Evolutionary conservation across 345 rosid genomes (phyloP).

Genomic region (Citrus cavaleriei): DNA sequence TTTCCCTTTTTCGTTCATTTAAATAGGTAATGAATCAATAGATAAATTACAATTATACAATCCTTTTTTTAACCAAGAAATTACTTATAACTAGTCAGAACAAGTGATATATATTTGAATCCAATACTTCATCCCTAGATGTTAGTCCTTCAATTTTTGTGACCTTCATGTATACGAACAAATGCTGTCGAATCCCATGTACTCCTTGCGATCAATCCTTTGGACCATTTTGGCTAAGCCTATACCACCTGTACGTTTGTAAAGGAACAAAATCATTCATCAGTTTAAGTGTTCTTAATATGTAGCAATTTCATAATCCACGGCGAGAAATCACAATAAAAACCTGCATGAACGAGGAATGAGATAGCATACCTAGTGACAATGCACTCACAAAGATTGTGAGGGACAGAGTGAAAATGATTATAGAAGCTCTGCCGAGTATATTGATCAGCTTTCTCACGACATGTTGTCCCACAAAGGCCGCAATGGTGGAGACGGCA

Average conservation of each 20-base stretch:
- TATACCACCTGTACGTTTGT: conserved; percentile 30
- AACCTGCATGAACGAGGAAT: not conserved
- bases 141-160: too few relatives aligned
- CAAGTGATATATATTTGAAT: too few relatives aligned
- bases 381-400: conserved; percentile 36
- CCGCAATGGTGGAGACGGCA: not conserved
- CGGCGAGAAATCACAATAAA: not conserved
- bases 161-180: conserved; percentile 4
- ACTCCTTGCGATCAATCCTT: conserved; percentile 25
- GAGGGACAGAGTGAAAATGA: conserved; percentile 34
- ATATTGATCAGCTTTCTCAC: conserved; percentile 25
- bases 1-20: too few relatives aligned
- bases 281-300: not conserved
- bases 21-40: too few relatives aligned
- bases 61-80: too few relatives aligned
- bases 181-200: conserved; percentile 39
- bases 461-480: conserved; percentile 22
- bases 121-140: too few relatives aligned
- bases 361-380: conserved; percentile 22
- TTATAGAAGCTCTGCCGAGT: conserved; percentile 36
- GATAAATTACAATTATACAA: too few relatives aligned
- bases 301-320: not conserved
- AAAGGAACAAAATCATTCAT: not conserved
- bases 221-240: conserved; percentile 29
- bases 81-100: too few relatives aligned